Evolutionary conservation across 129 eudicot genomes (phyloP), one percentile per base, ranked within the genome.

Genomic region (Glebionis coronaria): DNA sequence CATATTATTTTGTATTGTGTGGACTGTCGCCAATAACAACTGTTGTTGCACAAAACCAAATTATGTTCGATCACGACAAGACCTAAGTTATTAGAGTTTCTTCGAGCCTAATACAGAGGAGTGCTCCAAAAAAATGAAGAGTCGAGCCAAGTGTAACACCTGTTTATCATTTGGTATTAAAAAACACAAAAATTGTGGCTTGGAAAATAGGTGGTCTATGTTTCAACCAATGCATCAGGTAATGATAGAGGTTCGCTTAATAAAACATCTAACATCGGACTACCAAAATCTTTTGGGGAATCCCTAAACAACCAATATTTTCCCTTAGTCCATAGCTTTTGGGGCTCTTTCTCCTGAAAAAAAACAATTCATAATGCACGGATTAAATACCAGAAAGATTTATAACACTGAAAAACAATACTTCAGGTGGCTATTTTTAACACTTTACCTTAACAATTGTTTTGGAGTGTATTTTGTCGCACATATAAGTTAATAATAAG

Each of bases 251-350:
- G 71, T 20, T 84, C 77, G 66, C 71, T 61, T 74, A 94, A 68
- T 42, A 87, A 86, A 2, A 83, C 85, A 78, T 94, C 99, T 21
- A 94, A 45, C 99, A 94, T 94, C 10, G 99, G 99, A 70, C 95
- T 94, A 38, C 97, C 99, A 31, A 89, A 56, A 23, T 89, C 63
- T 58, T 83, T 94, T 21, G 78, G 79, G 11, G 72, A 57, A 55
- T 62, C 80, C 74, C 79, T 83, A 78, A 77, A 94, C 2, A 85
- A 82, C 99, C 99, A 94, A 68, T 89, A 89, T 51, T 81, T 71
- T 67, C 90, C 95, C 73, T 90, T 87, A 0, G 99, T 97, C 99
- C 99, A 94, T 10, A 90, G 70, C 65, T 86, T 89, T 73, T 94
- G 99, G 0, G 88, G 85, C 60, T 84, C 90, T 84, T 78, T 94